A percentile compares a stretch with the other conserved stretches of the same genome.
phyloP scores from a whole-genome alignment of 2,329 filamentous ascomycete genomes.

The Fusarium phyllophilum region DNA sequence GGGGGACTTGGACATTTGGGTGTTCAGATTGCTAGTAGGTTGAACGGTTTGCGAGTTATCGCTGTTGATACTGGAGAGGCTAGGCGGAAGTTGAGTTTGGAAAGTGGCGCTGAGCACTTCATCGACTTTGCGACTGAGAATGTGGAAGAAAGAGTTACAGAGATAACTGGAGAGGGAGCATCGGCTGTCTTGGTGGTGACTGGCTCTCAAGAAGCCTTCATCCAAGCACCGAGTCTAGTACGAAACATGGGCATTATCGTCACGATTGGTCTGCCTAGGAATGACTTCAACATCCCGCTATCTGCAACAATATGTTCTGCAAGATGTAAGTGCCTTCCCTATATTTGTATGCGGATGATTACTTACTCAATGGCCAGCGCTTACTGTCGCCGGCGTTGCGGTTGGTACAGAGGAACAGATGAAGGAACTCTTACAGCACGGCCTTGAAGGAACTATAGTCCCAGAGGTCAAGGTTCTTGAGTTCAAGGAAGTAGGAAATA shows the following conservation, averaged over 20 bases:
- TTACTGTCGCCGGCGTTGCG: constrained; percentile 31
- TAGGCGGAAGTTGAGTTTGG: constrained; percentile 36
- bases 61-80: constrained; percentile 43
- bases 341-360: accelerated
- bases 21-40: constrained; percentile 44
- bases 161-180: constrained; percentile 43
- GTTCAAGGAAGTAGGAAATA: constrained; percentile 1
- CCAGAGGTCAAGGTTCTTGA: constrained; percentile 14
- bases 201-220: constrained; percentile 41
- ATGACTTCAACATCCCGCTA: constrained; percentile 44
- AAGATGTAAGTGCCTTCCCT: not conserved
- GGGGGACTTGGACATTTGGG: constrained; percentile 49
- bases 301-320: constrained; percentile 39
- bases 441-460: not conserved
- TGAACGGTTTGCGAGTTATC: constrained; percentile 40
- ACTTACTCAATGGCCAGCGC: not conserved
- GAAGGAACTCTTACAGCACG: constrained; percentile 18
- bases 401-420: constrained; percentile 37
- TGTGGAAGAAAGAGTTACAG: constrained; percentile 34
- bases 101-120: constrained; percentile 42
- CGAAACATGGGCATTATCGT: constrained; percentile 43
- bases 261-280: constrained; percentile 40
- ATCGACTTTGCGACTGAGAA: constrained; percentile 42
- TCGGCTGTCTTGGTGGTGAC: constrained; percentile 44
- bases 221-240: constrained; percentile 35